Evolutionary conservation across 495 filamentous ascomycete species (phyloP), one percentile per base, ranked within the genome.

Genomic region (Lophiostoma macrostomum): DNA sequence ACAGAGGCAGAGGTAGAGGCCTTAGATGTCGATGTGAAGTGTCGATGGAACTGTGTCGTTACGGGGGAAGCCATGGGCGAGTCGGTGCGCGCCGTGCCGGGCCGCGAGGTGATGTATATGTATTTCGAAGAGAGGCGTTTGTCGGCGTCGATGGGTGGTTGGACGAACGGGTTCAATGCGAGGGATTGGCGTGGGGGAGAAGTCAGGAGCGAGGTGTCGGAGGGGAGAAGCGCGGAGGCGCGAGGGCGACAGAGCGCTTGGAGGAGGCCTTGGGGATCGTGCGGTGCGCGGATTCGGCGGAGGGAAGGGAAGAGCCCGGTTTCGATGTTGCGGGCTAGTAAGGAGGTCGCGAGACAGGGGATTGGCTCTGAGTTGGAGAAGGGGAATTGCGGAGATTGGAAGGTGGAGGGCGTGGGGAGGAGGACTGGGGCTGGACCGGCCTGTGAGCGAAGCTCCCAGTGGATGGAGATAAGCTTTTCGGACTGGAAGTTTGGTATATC

Each of bases 341-440:
- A 81, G 5, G 70, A 74, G 51, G 88, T 89, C 8, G 88, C 86
- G 64, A 50, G 72, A 70, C 30, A 70, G 53, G 0, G 84, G 79
- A 22, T 91, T 79, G 61, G 95, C 88, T 91, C 91, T 93, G 69
- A 93, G 88, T 12, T 93, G 71, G 76, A 16, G 75, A 80, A 0
- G 69, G 65, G 0, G 84, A 91, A 1, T n/a, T n/a, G n/a, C n/a
- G n/a, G n/a, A n/a, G 85, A 86, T 2, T 78, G 77, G 35, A 1
- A 28, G 18, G 38, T 28, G 11, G 42, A 28, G 32, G 31, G 47
- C 4, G 39, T 4, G 5, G 45, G 39, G 16, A 2, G 7, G 10
- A 19, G 48, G 1, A 20, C 34, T 14, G 49, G 18, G 5, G 32
- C 14, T 19, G 48, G 39, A n/a, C 32, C 18, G 18, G 55, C 55